Conservation (phyloP, 768 basidiomycete species). For the Scleroderma bovista region DNA sequence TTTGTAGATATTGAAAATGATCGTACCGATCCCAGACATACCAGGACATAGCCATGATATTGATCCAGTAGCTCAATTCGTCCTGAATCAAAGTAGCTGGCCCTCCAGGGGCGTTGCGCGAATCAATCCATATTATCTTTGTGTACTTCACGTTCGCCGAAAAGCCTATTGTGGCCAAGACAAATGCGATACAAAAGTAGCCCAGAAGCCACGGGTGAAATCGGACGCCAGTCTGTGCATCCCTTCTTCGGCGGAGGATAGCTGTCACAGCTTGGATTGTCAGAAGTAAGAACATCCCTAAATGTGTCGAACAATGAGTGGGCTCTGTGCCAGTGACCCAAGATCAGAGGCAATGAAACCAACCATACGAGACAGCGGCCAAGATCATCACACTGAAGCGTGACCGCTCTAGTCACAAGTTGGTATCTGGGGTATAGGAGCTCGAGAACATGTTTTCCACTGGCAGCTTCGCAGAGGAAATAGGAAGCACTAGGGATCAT, state of each 20-base stretch:
- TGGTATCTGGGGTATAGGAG: constrained; percentile 12
- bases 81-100: constrained; percentile 10
- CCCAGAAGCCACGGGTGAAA: constrained; percentile 9
- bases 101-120: constrained; percentile 12
- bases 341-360: not conserved
- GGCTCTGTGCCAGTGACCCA: not conserved
- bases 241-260: constrained; percentile 4
- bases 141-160: constrained; percentile 22
- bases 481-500: too few species aligned
- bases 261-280: constrained; percentile 13
- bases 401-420: constrained; percentile 24
- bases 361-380: constrained; percentile 18
- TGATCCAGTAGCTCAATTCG: constrained; percentile 13
- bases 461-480: not conserved
- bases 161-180: constrained; percentile 21
- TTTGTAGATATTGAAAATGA: too few species aligned
- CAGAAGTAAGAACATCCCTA: constrained; percentile 20
- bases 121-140: constrained; percentile 30
- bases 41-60: constrained; percentile 15
- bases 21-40: constrained; percentile 1
- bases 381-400: constrained; percentile 20
- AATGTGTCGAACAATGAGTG: not conserved
- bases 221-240: not conserved
- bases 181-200: constrained; percentile 22
- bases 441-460: constrained; percentile 6